phyloP scores from a whole-genome alignment of 768 basidiomycete species.

The Cystobasidium tubakii region DNA sequence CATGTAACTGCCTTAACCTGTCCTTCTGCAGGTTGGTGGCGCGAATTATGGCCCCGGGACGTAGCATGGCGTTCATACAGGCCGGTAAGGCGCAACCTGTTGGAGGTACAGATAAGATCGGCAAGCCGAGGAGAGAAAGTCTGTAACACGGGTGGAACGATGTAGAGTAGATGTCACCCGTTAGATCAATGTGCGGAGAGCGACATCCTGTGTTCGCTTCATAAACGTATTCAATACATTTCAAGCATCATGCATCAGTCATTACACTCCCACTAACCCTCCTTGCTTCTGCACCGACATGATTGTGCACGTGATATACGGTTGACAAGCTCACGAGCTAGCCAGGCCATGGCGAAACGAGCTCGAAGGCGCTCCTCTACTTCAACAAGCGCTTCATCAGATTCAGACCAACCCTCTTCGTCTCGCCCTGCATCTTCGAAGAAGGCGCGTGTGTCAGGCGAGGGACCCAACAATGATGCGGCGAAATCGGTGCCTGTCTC shows the following conservation, averaged over 20 bases:
- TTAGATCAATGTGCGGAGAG: no score
- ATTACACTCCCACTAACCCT: no score
- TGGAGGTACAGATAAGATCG: no score
- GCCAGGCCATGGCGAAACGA: not conserved
- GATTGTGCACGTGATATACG: not conserved
- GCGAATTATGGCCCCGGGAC: constrained; percentile 28
- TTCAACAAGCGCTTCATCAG: not conserved
- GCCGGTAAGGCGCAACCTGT: no score
- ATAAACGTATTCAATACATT: no score
- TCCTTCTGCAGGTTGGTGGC: constrained; percentile 23
- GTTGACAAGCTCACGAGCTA: not conserved
- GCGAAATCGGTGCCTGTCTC: not conserved
- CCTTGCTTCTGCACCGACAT: not conserved
- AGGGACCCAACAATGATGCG: not conserved
- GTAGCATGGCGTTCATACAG: no score
- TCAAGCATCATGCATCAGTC: no score
- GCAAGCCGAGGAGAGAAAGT: no score
- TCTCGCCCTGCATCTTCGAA: not conserved
- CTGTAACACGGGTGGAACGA: no score
- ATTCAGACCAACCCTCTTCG: not conserved
- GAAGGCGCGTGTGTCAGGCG: not conserved
- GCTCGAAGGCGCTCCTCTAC: not conserved
- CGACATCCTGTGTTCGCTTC: no score
- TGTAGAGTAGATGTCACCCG: no score
- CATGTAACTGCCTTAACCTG: not conserved